These are phyloP conservation scores for Ascosphaera aggregata DNA, from an alignment of 2,329 filamentous ascomycete genomes.

Conservation along the genomic window DNA sequence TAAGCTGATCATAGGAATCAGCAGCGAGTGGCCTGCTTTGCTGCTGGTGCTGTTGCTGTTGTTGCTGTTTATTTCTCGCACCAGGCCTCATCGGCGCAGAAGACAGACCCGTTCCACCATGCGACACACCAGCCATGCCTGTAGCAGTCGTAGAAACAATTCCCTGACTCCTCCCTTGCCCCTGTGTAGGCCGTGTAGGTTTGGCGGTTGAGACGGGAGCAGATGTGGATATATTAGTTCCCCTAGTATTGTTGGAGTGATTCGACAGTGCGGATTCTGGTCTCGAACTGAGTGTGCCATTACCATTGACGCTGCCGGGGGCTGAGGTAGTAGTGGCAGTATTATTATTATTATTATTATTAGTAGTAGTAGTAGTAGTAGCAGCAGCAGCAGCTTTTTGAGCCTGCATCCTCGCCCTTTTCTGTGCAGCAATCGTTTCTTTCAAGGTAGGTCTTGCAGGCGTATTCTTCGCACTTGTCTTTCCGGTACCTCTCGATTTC, in stretches of 20 bases:
- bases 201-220: background rate
- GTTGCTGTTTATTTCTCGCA: conserved; percentile 7
- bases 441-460: conserved; percentile 33
- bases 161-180: background rate
- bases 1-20: conserved; percentile 25
- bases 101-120: conserved; percentile 23
- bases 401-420: conserved; percentile 29
- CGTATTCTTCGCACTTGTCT: conserved; percentile 6
- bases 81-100: conserved; percentile 33
- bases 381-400: background rate
- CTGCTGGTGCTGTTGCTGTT: background rate
- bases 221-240: background rate
- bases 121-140: background rate
- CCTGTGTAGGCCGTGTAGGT: background rate
- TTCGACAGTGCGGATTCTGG: background rate
- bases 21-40: conserved; percentile 27
- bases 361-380: too few species aligned
- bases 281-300: background rate
- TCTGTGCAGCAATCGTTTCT: conserved; percentile 67
- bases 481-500: conserved; percentile 6
- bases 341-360: too few species aligned
- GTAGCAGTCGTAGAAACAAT: background rate
- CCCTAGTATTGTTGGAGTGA: background rate
- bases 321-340: too few species aligned
- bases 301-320: too few species aligned